These are phyloP conservation scores for Thecaphora thlaspeos DNA, from an alignment of 1,284 basidiomycete genomes.

Conservation along the genomic window DNA sequence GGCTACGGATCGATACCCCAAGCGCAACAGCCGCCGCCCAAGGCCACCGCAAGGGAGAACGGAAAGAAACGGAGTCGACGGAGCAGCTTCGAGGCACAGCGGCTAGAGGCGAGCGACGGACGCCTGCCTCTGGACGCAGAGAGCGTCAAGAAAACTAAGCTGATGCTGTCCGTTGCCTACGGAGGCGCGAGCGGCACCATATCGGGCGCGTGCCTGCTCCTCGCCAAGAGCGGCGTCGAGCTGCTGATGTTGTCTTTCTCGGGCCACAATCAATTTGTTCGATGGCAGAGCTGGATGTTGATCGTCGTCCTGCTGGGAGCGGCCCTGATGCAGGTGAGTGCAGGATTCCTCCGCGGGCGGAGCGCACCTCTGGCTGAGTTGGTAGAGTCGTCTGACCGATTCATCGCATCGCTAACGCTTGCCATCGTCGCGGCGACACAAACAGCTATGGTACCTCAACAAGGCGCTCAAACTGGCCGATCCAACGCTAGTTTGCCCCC, in stretches of 20 bases:
- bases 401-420: too few relatives aligned
- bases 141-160: conserved; percentile 60
- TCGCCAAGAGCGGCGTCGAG: conserved; percentile 92
- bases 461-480: conserved; percentile 71
- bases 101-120: conserved; percentile 18
- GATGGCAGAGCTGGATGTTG: conserved; percentile 76
- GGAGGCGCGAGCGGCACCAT: conserved; percentile 87
- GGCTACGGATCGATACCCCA: too few relatives aligned
- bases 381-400: too few relatives aligned
- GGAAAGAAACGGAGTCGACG: not conserved
- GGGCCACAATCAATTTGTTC: conserved; percentile 78
- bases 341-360: too few relatives aligned
- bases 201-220: conserved; percentile 86
- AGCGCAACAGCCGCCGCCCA: conserved; percentile 8
- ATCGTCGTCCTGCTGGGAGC: conserved; percentile 70
- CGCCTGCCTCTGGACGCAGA: conserved; percentile 26
- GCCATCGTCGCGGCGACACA: conserved; percentile 25
- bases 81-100: conserved; percentile 22
- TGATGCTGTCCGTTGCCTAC: conserved; percentile 79
- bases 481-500: conserved; percentile 86
- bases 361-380: too few relatives aligned
- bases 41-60: not conserved
- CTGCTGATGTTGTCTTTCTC: conserved; percentile 75
- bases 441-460: conserved; percentile 83
- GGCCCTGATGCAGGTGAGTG: conserved; percentile 64